phyloP scores from a whole-genome alignment of 768 basidiomycete genomes.

The Coprinopsis strossmayeri region DNA sequence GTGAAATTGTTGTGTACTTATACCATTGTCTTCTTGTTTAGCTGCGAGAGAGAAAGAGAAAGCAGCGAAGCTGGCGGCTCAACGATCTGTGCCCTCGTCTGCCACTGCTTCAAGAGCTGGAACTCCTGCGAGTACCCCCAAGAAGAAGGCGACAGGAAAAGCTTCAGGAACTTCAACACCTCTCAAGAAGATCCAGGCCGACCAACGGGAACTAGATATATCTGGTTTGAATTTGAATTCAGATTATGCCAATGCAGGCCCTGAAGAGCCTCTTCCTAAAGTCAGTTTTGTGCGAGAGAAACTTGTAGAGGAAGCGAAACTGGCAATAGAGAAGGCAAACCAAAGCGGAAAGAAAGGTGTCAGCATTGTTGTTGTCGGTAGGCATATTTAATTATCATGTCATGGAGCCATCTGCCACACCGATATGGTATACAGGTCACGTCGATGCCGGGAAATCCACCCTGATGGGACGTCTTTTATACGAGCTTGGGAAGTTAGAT shows the following conservation, averaged over 20 bases:
- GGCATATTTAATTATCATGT: slow-evolving; percentile 11
- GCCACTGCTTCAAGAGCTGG: slow-evolving; percentile 38
- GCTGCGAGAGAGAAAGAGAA: slow-evolving; percentile 79
- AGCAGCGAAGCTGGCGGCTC: slow-evolving; percentile 49
- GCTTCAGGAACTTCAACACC: slow-evolving; percentile 39
- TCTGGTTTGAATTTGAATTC: slow-evolving; percentile 61
- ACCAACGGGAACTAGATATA: slow-evolving; percentile 65
- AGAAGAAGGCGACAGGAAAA: slow-evolving; percentile 37
- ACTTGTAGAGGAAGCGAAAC: slow-evolving; percentile 73
- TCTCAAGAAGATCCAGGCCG: slow-evolving; percentile 27
- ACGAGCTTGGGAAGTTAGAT: slow-evolving; percentile 84
- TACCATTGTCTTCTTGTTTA: slow-evolving; percentile 38
- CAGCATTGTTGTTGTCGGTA: slow-evolving; percentile 91
- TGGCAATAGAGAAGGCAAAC: slow-evolving; percentile 38
- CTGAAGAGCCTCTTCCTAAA: slow-evolving; percentile 54
- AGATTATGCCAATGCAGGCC: slow-evolving; percentile 32
- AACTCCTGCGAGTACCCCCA: slow-evolving; percentile 36
- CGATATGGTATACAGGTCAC: slow-evolving; percentile 66
- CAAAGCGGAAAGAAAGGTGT: slow-evolving; percentile 59
- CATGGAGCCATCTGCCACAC: slow-evolving; percentile 2
- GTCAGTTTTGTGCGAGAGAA: slow-evolving; percentile 71
- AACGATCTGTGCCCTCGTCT: slow-evolving; percentile 36
- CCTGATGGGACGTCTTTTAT: slow-evolving; percentile 89
- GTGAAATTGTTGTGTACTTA: slow-evolving; percentile 26
- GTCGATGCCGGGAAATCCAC: slow-evolving; percentile 99